These are phyloP conservation scores for Protomyces arabidopsidicola DNA, from an alignment of 1,139 yeast genomes.

Conservation along the genomic window DNA sequence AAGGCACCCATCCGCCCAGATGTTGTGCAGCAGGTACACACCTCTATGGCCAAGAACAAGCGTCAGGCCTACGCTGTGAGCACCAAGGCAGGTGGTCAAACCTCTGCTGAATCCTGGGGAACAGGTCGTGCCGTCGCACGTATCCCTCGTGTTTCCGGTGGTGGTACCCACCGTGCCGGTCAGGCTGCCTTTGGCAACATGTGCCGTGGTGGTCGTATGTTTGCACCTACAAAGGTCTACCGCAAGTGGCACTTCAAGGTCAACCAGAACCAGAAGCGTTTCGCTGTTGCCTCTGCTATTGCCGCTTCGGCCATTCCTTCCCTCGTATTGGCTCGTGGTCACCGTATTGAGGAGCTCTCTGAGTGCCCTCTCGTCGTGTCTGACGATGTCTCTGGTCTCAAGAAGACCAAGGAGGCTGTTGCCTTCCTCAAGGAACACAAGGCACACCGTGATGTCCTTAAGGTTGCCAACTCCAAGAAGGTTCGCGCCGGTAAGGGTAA, in stretches of 20 bases:
- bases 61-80: slow-evolving; percentile 99
- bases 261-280: slow-evolving; percentile 99
- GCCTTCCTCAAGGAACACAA: slow-evolving; percentile 97
- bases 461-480: slow-evolving; percentile 98
- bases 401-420: slow-evolving; percentile 98
- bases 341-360: slow-evolving; percentile 97
- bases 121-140: slow-evolving; percentile 99
- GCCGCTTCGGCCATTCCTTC: slow-evolving; percentile 99
- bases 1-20: slow-evolving; percentile 99
- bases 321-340: slow-evolving; percentile 99
- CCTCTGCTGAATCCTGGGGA: slow-evolving; percentile 99
- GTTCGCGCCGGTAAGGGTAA: slow-evolving; percentile 99
- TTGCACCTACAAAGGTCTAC: slow-evolving; percentile 99
- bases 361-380: slow-evolving; percentile 98
- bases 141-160: slow-evolving; percentile 99
- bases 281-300: slow-evolving; percentile 99
- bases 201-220: slow-evolving; percentile 99
- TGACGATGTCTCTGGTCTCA: slow-evolving; percentile 84
- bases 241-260: slow-evolving; percentile 99
- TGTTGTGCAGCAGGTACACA: slow-evolving; percentile 97
- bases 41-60: slow-evolving; percentile 99
- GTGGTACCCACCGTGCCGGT: slow-evolving; percentile 99
- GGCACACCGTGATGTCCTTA: slow-evolving; percentile 97
- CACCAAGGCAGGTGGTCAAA: slow-evolving; percentile 99
- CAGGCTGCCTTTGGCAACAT: slow-evolving; percentile 99